These are phyloP conservation scores for Collariella sp. DNA, from an alignment of 495 filamentous ascomycete genomes.

Conservation along the genomic window DNA sequence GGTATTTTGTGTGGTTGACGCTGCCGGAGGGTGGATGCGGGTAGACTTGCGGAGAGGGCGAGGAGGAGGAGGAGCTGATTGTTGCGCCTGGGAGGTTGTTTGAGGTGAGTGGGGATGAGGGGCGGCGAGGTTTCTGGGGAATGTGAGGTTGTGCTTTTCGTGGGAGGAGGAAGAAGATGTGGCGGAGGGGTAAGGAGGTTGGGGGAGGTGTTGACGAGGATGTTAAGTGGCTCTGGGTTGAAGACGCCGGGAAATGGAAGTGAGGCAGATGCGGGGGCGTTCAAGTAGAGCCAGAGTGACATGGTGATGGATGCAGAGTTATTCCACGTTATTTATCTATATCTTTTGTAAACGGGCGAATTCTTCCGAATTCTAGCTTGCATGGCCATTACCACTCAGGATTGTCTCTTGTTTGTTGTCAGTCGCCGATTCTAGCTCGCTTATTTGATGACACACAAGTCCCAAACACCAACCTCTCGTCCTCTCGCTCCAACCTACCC, in stretches of 20 bases:
- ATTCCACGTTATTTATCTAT: too few species aligned
- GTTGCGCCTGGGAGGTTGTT: constrained; percentile 59
- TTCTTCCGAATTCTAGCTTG: too few species aligned
- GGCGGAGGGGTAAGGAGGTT: constrained; percentile 58
- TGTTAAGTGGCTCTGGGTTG: neutral
- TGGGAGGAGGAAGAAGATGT: constrained; percentile 64
- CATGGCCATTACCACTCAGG: too few species aligned
- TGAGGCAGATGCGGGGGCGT: neutral
- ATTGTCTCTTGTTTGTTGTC: too few species aligned
- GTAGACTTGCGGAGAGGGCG: constrained; percentile 47
- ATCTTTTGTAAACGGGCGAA: too few species aligned
- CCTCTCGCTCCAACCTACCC: too few species aligned
- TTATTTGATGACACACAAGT: too few species aligned
- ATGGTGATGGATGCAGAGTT: too few species aligned
- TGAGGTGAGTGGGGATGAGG: constrained; percentile 52
- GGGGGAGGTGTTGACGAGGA: constrained; percentile 35
- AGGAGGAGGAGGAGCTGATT: constrained; percentile 50
- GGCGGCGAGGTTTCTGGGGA: constrained; percentile 41
- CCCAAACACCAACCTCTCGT: too few species aligned
- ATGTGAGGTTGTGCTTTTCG: constrained; percentile 62
- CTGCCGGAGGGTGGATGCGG: constrained; percentile 45
- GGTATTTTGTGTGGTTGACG: constrained; percentile 74
- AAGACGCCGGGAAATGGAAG: neutral
- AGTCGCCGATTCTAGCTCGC: too few species aligned
- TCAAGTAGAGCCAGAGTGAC: too few species aligned